phyloP scores from a whole-genome alignment of 352 stramenopile genomes.

The Blastocystis sp. region DNA sequence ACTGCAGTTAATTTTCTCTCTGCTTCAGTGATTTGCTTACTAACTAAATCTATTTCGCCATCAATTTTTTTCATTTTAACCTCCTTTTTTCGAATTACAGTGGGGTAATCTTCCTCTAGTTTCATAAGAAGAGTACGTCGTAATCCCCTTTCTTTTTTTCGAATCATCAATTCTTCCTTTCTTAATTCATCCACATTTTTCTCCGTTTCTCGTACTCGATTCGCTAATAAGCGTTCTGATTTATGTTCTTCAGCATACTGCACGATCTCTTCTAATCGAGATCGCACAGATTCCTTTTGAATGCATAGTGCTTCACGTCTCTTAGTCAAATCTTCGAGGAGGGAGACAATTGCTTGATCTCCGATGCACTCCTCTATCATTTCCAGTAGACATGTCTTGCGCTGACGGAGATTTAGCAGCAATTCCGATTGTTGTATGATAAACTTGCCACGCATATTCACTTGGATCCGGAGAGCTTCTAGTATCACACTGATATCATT shows the following conservation, averaged over 20 bases:
- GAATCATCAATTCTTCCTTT: background rate
- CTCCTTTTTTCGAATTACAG: background rate
- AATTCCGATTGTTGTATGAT: slow-evolving; percentile 59
- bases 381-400: slow-evolving; percentile 15
- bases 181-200: background rate
- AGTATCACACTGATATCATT: background rate
- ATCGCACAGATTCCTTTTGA: slow-evolving; percentile 13
- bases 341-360: background rate
- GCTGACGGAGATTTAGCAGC: background rate
- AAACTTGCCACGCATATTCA: slow-evolving; percentile 38
- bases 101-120: background rate
- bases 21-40: background rate
- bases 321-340: background rate
- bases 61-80: background rate
- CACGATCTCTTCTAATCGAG: background rate
- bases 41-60: background rate
- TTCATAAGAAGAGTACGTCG: background rate
- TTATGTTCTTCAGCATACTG: background rate
- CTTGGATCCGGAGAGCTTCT: background rate
- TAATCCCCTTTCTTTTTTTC: background rate
- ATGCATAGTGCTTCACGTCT: background rate
- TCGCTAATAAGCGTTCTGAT: background rate
- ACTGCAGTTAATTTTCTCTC: background rate
- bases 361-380: slow-evolving; percentile 36
- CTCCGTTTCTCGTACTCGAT: background rate